Evolutionary conservation across 2,329 filamentous ascomycete species (phyloP).

Genomic region (Zymoseptoria brevis): DNA sequence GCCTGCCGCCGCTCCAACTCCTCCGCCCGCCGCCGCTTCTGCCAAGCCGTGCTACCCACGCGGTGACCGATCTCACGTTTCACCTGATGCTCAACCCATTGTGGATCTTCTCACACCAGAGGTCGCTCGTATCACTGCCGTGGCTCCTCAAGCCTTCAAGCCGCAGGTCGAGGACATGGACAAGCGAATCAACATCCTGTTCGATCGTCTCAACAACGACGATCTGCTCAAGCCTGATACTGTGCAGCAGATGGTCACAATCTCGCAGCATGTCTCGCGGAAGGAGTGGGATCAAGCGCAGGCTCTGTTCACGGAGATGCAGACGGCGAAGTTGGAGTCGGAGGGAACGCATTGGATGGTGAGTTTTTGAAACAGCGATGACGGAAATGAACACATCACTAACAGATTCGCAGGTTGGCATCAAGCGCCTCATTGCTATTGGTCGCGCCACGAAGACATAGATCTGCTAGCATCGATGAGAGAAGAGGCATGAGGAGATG

Average conservation of each 20-base stretch:
- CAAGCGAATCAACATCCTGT: slow-evolving; percentile 82
- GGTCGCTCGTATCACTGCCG: slow-evolving; percentile 78
- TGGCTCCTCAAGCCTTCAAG: slow-evolving; percentile 79
- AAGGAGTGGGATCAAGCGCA: slow-evolving; percentile 40
- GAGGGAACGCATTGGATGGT: slow-evolving; percentile 47
- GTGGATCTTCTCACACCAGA: slow-evolving; percentile 75
- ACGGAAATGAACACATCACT: neutral
- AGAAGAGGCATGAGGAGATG: neutral
- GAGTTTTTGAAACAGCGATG: slow-evolving; percentile 21
- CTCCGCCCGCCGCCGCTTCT: slow-evolving; percentile 8
- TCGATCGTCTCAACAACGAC: slow-evolving; percentile 94
- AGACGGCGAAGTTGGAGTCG: slow-evolving; percentile 39
- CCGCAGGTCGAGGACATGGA: slow-evolving; percentile 88
- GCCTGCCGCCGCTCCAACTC: slow-evolving; percentile 29
- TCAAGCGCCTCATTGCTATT: slow-evolving; percentile 35
- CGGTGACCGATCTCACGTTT: slow-evolving; percentile 86
- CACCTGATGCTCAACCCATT: slow-evolving; percentile 63
- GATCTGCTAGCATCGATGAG: neutral
- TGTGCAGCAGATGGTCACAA: slow-evolving; percentile 55
- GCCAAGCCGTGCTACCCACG: slow-evolving; percentile 36
- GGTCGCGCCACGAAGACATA: slow-evolving; percentile 28
- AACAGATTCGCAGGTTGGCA: slow-evolving; percentile 25
- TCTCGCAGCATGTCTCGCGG: slow-evolving; percentile 37
- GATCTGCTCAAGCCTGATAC: slow-evolving; percentile 79
- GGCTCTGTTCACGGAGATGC: slow-evolving; percentile 38